Percentiles rank a stretch among this genome's conserved stretches.
Conservation (phyloP, 352 stramenopile genomes). For the Hyaloperonospora brassicae region DNA sequence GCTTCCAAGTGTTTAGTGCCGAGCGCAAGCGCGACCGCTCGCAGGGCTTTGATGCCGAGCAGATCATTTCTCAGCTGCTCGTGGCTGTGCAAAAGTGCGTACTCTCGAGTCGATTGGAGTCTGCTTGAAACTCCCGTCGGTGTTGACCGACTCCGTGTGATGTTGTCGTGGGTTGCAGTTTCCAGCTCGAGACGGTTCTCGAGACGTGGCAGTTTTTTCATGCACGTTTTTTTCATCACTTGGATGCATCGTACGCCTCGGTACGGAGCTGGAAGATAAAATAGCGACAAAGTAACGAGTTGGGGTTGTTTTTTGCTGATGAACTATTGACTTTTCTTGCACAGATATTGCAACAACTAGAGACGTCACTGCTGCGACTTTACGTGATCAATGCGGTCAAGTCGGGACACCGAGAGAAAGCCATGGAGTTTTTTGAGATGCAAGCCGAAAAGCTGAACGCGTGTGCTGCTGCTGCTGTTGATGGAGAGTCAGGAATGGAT, state of each 20-base stretch:
- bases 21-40: conserved; percentile 68
- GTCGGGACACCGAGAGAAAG: conserved; percentile 54
- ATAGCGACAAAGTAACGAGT: background rate
- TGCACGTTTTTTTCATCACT: conserved; percentile 70
- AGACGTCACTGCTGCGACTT: conserved; percentile 57
- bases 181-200: conserved; percentile 65
- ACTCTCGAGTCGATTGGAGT: background rate
- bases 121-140: conserved; percentile 6
- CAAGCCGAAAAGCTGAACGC: conserved; percentile 63
- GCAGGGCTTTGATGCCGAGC: conserved; percentile 70
- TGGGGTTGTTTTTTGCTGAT: background rate
- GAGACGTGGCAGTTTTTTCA: conserved; percentile 77
- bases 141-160: background rate
- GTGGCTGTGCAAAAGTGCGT: conserved; percentile 46
- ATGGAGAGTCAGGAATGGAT: conserved; percentile 20
- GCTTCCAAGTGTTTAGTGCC: conserved; percentile 64
- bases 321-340: background rate
- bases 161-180: conserved; percentile 33
- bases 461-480: conserved; percentile 20
- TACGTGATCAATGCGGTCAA: conserved; percentile 79
- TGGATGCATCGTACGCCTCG: conserved; percentile 60
- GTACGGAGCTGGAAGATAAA: conserved; percentile 20
- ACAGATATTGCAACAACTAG: conserved; percentile 58
- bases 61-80: conserved; percentile 66
- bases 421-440: conserved; percentile 63